phyloP scores from a whole-genome alignment of 768 basidiomycete species.

The Xerocomellus intermedius region DNA sequence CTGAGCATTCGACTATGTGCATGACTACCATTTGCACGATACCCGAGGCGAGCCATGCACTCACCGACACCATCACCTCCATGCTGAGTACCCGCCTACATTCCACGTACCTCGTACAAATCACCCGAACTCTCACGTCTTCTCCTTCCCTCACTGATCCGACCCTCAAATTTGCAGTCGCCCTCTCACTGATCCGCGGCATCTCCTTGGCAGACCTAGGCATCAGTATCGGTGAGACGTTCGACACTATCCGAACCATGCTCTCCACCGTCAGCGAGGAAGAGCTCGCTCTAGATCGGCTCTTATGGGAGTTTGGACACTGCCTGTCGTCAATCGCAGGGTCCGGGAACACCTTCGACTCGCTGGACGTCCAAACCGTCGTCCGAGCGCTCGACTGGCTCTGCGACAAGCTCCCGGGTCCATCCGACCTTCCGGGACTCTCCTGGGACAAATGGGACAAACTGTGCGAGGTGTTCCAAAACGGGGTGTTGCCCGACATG shows the following conservation, averaged over 20 bases:
- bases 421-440: slow-evolving; percentile 49
- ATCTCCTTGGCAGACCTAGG: slow-evolving; percentile 23
- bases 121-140: slow-evolving; percentile 36
- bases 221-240: slow-evolving; percentile 22
- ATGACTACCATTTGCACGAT: slow-evolving; percentile 40
- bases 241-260: slow-evolving; percentile 24
- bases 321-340: slow-evolving; percentile 32
- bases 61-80: slow-evolving; percentile 43
- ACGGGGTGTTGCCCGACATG: slow-evolving; percentile 27
- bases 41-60: slow-evolving; percentile 40
- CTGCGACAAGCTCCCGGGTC: slow-evolving; percentile 41
- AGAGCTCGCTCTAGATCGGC: slow-evolving; percentile 26
- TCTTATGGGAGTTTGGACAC: slow-evolving; percentile 39
- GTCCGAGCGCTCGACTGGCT: slow-evolving; percentile 58
- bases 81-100: slow-evolving; percentile 50
- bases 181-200: slow-evolving; percentile 33
- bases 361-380: slow-evolving; percentile 38
- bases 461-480: slow-evolving; percentile 42
- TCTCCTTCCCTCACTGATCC: slow-evolving; percentile 24
- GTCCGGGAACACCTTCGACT: slow-evolving; percentile 21
- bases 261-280: slow-evolving; percentile 25
- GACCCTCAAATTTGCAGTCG: slow-evolving; percentile 35
- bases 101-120: slow-evolving; percentile 43
- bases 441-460: slow-evolving; percentile 44
- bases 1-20: slow-evolving; percentile 44